Evolutionary conservation across 2,329 filamentous ascomycete genomes (phyloP).

Genomic region (Paecilomyces formosus): DNA sequence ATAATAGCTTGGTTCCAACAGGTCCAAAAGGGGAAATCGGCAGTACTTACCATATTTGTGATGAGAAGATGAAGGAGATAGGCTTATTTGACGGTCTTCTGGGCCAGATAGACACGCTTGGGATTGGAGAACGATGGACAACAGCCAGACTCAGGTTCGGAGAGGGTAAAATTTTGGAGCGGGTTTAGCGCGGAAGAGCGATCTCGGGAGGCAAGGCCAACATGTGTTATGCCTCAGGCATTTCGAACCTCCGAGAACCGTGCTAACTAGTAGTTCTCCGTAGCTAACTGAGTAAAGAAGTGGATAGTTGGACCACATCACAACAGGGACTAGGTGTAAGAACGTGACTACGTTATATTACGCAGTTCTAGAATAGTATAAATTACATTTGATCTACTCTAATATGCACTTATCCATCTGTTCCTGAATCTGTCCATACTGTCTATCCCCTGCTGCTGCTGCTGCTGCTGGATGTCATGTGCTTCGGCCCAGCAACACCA

Average conservation of each 20-base stretch:
- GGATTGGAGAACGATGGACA: neutral
- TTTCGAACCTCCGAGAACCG: neutral
- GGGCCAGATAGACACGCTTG: neutral
- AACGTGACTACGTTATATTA: neutral
- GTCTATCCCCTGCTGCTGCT: too few species aligned
- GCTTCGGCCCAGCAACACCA: neutral
- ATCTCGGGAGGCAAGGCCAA: conserved; percentile 2
- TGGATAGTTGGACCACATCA: neutral
- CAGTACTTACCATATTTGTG: neutral
- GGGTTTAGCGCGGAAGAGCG: conserved; percentile 5
- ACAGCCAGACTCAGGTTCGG: neutral
- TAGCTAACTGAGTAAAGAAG: too few species aligned
- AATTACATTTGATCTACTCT: neutral
- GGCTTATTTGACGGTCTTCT: neutral
- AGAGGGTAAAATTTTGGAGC: conserved; percentile 7
- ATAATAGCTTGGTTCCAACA: conserved; percentile 1
- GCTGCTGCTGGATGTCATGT: neutral
- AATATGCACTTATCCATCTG: neutral
- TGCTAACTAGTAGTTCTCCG: neutral
- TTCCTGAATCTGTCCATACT: neutral
- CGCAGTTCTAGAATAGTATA: neutral
- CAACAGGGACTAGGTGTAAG: neutral
- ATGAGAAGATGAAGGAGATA: neutral
- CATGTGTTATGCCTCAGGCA: neutral
- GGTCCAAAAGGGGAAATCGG: neutral